phyloP scores from a whole-genome alignment of 257 asterid genomes.

The Przewalskia tangutica region DNA sequence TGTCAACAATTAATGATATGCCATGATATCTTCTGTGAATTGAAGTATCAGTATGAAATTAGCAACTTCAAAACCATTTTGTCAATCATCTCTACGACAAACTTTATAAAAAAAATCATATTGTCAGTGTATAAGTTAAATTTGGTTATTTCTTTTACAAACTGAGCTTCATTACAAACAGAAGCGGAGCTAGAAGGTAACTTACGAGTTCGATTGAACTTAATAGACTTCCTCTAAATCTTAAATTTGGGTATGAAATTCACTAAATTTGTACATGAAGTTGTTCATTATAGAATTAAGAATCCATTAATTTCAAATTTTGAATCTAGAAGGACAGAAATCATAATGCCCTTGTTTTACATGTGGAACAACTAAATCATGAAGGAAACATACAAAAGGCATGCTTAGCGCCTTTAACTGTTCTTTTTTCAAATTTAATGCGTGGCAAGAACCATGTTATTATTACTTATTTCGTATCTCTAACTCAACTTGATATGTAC shows the following conservation, averaged over 20 bases:
- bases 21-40: neutral
- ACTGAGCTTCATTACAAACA: neutral
- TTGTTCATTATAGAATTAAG: neutral
- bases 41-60: neutral
- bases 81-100: neutral
- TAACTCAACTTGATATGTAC: neutral
- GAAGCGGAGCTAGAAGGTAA: neutral
- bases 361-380: neutral
- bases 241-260: neutral
- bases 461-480: neutral
- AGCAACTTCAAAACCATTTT: neutral
- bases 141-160: neutral
- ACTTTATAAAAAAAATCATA: neutral
- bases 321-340: neutral
- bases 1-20: neutral
- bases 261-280: neutral
- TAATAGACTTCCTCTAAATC: neutral
- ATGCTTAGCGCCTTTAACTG: neutral
- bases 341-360: neutral
- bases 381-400: neutral
- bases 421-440: neutral
- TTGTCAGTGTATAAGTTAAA: neutral
- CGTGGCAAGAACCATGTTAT: slow-evolving; percentile 4
- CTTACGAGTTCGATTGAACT: neutral
- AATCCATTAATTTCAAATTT: neutral